Evolutionary conservation across 306 rosid genomes (phyloP).

Genomic region (Alnus rubra): DNA sequence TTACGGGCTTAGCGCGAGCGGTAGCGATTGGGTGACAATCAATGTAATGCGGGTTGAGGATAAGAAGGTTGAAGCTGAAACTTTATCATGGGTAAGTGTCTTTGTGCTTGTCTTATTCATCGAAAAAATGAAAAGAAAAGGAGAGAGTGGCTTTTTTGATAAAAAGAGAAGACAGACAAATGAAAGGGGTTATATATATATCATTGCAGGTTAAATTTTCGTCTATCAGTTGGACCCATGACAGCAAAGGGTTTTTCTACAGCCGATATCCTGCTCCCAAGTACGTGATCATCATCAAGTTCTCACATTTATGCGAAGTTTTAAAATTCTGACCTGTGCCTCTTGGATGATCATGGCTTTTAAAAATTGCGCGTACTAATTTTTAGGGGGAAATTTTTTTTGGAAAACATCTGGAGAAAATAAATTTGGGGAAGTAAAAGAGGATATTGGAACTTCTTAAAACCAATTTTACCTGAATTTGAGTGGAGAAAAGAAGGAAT

Average conservation of each 20-base stretch:
- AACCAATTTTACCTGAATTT: background rate
- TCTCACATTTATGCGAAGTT: conserved; percentile 6
- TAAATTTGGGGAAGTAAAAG: too few species aligned
- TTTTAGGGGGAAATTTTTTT: background rate
- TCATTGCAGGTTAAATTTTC: conserved; percentile 85
- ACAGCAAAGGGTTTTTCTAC: conserved; percentile 88
- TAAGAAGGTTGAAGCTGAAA: conserved; percentile 48
- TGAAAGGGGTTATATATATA: background rate
- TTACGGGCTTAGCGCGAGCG: conserved; percentile 83
- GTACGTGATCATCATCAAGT: conserved; percentile 44
- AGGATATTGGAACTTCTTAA: background rate
- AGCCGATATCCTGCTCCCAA: conserved; percentile 86
- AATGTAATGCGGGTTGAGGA: conserved; percentile 64
- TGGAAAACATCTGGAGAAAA: too few species aligned
- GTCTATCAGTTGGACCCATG: conserved; percentile 79
- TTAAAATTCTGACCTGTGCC: conserved; percentile 2
- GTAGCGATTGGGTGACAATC: conserved; percentile 88
- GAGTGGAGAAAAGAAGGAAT: background rate
- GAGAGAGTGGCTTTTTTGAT: background rate
- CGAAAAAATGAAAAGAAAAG: background rate
- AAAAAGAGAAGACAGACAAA: background rate
- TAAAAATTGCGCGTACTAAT: background rate
- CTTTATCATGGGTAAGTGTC: conserved; percentile 79
- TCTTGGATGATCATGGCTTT: background rate
- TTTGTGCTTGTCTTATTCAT: background rate